Evolutionary conservation across 2,329 filamentous ascomycete species (phyloP), one percentile per base, ranked within the genome.

Genomic region (Colletotrichum aenigma): DNA sequence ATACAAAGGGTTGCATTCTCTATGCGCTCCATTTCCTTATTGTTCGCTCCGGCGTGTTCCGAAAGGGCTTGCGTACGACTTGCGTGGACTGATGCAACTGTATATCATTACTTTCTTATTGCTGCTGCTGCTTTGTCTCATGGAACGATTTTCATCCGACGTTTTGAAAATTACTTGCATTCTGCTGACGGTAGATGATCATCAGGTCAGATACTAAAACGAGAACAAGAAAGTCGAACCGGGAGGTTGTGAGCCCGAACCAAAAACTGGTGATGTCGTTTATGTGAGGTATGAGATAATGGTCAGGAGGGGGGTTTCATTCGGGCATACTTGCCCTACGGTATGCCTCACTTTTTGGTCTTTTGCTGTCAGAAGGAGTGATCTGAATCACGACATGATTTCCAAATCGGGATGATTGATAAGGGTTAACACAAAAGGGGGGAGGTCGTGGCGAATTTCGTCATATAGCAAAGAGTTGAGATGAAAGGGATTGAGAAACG

Each of bases 191-290:
- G 34, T 18, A 1, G 30, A 12, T 16, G 58, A 21, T 43, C 26
- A n/a, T 24, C 26, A 30, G 26, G 32, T 38, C 16, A 36, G 10
- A 26, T 38, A 71, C 21, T 48, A 36, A 75, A 60, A 38, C 67
- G 64, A 62, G 43, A 60, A 75, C 61, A 70, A 68, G 73, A 64
- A 72, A 68, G 55, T 75, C 69, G 69, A 75, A 75, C 69, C 73
- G 69, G 62, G 62, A 72, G 55, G 56, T 68, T 16, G 38, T 7
- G 62, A 64, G 55, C 21, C 62, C 62, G 69, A 62, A 52, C 67
- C 67, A 62, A 60, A 18, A 61, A n/a, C 38, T 28, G 7, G 52
- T 2, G 4, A 24, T 60, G 56, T 28, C 7, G 30, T 48, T 24
- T 2, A 24, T 26, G 18, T 26, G 56, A 7, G 1, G 10, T 24